Conservation (phyloP, 2,329 filamentous ascomycete genomes). For the Pseudogymnoascus sp. region DNA sequence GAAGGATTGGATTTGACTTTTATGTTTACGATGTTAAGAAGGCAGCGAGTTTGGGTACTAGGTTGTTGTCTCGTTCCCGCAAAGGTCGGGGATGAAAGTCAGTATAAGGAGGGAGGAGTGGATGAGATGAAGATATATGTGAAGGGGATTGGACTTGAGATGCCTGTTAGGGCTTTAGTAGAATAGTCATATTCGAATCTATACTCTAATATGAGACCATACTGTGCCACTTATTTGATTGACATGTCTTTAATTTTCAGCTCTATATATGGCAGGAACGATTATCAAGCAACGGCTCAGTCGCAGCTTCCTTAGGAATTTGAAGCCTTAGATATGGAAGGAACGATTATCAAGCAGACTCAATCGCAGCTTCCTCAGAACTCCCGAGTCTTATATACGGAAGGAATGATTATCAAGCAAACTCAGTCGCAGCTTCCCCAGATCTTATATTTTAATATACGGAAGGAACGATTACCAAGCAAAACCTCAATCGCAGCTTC, state of each 20-base stretch:
- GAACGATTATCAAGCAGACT: too few species aligned
- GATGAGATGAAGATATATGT: background rate
- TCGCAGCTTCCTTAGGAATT: too few species aligned
- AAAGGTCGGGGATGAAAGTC: background rate
- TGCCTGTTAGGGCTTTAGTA: background rate
- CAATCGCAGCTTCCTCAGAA: too few species aligned
- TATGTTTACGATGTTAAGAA: conserved; percentile 4
- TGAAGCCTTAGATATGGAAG: too few species aligned
- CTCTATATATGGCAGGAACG: too few species aligned
- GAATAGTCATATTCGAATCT: background rate
- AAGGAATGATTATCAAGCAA: background rate
- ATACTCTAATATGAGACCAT: background rate
- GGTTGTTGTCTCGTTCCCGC: background rate
- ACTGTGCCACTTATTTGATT: background rate
- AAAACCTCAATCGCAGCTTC: background rate
- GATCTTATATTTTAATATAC: background rate
- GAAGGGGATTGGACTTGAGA: background rate
- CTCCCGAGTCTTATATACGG: too few species aligned
- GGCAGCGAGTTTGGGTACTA: background rate
- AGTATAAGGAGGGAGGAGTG: background rate
- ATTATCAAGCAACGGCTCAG: too few species aligned
- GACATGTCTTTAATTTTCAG: background rate
- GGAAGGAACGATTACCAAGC: background rate
- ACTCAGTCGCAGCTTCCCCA: background rate
- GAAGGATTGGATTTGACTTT: background rate